A percentile compares a stretch with the other conserved stretches of the same genome.
Conservation (phyloP, 495 filamentous ascomycete species). For the Penicillium egyptiacum region DNA sequence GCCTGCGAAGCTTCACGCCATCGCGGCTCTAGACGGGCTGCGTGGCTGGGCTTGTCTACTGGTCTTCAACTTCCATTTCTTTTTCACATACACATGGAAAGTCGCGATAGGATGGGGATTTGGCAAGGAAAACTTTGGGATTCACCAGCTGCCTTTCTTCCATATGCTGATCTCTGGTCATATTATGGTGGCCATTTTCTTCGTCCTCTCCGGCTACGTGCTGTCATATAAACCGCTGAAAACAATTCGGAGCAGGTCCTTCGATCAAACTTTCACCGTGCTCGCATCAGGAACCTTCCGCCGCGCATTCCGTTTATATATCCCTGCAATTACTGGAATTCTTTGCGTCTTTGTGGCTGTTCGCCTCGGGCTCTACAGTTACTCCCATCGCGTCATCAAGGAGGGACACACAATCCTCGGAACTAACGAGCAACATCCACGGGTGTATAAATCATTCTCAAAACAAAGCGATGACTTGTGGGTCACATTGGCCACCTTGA, state of each 20-base stretch:
- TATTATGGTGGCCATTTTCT: conserved; percentile 74
- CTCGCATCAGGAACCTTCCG: conserved; percentile 65
- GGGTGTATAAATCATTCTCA: conserved; percentile 45
- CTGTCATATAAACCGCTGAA: conserved; percentile 65
- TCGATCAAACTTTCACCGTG: conserved; percentile 46
- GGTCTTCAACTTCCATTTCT: conserved; percentile 56
- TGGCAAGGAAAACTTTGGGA: conserved; percentile 49
- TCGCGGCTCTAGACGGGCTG: conserved; percentile 51
- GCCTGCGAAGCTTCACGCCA: conserved; percentile 41
- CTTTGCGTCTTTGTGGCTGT: conserved; percentile 55
- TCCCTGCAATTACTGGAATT: conserved; percentile 59
- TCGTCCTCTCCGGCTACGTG: conserved; percentile 70
- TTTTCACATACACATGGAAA: conserved; percentile 52
- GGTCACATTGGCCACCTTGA: conserved; percentile 46
- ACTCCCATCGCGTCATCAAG: conserved; percentile 39
- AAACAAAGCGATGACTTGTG: conserved; percentile 52
- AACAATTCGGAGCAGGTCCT: conserved; percentile 54
- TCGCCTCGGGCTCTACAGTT: conserved; percentile 51
- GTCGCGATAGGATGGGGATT: conserved; percentile 50
- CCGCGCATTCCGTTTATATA: conserved; percentile 61
- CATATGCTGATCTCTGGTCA: conserved; percentile 63
- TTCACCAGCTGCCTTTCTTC: conserved; percentile 64
- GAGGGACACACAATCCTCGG: conserved; percentile 46
- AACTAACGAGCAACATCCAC: conserved; percentile 49
- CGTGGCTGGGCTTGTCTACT: conserved; percentile 53